These are phyloP conservation scores for Halophytophthora batemanensis DNA, from an alignment of 352 stramenopile genomes.

Conservation along the genomic window DNA sequence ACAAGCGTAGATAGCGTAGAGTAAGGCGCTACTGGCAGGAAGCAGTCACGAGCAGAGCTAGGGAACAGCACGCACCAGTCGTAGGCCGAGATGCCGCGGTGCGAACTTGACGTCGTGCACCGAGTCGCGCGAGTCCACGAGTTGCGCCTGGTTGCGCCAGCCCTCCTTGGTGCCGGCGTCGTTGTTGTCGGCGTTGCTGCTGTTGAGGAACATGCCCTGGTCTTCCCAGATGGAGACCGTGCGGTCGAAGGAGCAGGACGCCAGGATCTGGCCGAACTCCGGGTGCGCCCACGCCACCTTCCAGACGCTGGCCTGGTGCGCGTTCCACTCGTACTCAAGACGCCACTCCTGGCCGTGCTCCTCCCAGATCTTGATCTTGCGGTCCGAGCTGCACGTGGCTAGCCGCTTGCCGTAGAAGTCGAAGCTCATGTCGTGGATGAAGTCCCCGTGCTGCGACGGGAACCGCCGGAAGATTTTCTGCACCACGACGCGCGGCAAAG, in stretches of 20 bases:
- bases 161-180: slow-evolving; percentile 39
- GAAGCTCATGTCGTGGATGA: slow-evolving; percentile 92
- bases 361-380: slow-evolving; percentile 91
- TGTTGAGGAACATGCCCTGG: slow-evolving; percentile 60
- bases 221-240: slow-evolving; percentile 96
- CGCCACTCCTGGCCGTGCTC: slow-evolving; percentile 81
- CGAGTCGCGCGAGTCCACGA: slow-evolving; percentile 91
- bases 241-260: slow-evolving; percentile 92
- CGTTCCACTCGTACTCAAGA: slow-evolving; percentile 88
- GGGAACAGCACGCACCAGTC: slow-evolving; percentile 53
- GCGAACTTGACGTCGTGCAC: slow-evolving; percentile 96
- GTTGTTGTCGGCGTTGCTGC: slow-evolving; percentile 3
- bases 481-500: background rate
- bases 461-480: slow-evolving; percentile 83
- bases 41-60: too few relatives aligned
- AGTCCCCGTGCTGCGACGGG: slow-evolving; percentile 86
- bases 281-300: slow-evolving; percentile 94
- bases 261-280: slow-evolving; percentile 95
- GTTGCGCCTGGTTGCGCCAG: slow-evolving; percentile 82
- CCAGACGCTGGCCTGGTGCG: slow-evolving; percentile 89
- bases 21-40: too few relatives aligned
- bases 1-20: background rate
- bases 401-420: slow-evolving; percentile 92
- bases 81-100: slow-evolving; percentile 90
- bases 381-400: slow-evolving; percentile 90